phyloP scores from a whole-genome alignment of 345 rosid genomes.

The Raphanus sativus region DNA sequence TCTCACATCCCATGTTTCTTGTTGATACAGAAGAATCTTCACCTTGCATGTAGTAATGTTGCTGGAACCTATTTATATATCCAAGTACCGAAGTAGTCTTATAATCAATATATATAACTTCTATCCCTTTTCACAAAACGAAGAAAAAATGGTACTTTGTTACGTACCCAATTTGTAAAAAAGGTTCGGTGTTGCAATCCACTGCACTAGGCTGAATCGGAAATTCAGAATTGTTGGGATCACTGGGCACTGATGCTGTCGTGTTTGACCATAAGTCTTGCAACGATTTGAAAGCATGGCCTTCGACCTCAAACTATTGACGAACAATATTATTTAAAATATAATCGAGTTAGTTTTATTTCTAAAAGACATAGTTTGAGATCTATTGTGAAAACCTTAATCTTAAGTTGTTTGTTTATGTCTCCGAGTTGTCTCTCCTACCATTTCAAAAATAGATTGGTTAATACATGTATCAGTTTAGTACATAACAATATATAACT shows the following conservation, averaged over 20 bases:
- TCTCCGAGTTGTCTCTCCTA: constrained; percentile 93
- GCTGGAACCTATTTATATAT: constrained; percentile 41
- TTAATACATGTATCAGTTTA: neutral
- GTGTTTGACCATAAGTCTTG: constrained; percentile 59
- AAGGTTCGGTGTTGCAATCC: constrained; percentile 64
- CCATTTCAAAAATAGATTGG: constrained; percentile 3
- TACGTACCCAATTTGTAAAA: constrained; percentile 73
- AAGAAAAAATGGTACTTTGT: neutral
- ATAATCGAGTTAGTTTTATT: neutral
- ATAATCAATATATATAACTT: neutral
- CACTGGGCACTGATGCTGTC: constrained; percentile 30
- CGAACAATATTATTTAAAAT: neutral
- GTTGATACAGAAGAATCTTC: constrained; percentile 63
- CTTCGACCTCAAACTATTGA: constrained; percentile 67
- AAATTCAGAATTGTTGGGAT: constrained; percentile 43
- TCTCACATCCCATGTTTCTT: constrained; percentile 50
- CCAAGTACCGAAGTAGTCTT: constrained; percentile 7
- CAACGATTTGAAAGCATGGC: constrained; percentile 49
- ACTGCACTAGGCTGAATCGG: constrained; percentile 43
- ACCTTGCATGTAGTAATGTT: constrained; percentile 59
- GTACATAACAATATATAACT: constrained; percentile 1
- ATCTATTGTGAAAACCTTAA: constrained; percentile 47
- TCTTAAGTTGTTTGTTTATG: constrained; percentile 78
- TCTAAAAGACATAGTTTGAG: neutral
- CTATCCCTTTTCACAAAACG: neutral